Conservation (phyloP, 805 yeast genomes). For the Wickerhamia fluorescens region DNA sequence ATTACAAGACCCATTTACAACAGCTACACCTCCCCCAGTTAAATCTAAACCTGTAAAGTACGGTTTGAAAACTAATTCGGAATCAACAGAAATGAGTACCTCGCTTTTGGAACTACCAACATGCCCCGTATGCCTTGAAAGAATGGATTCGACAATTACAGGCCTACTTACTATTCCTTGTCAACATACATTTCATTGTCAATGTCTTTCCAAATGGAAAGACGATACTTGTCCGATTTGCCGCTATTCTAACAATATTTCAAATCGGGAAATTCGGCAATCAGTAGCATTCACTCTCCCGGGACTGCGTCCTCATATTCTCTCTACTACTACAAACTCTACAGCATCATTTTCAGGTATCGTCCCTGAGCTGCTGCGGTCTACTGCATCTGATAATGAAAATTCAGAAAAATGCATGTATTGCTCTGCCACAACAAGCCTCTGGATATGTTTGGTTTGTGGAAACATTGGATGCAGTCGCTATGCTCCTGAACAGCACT, state of each 20-base stretch:
- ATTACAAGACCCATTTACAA: slow-evolving; percentile 67
- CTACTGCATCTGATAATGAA: slow-evolving; percentile 7
- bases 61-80: neutral
- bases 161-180: slow-evolving; percentile 86
- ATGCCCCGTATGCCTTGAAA: slow-evolving; percentile 87
- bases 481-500: slow-evolving; percentile 73
- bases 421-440: slow-evolving; percentile 54
- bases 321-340: neutral
- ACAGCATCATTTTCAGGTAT: neutral
- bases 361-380: neutral
- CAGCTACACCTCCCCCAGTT: no score
- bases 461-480: slow-evolving; percentile 92
- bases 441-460: slow-evolving; percentile 88
- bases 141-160: slow-evolving; percentile 74
- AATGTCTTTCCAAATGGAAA: slow-evolving; percentile 80
- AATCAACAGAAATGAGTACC: slow-evolving; percentile 6
- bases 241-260: slow-evolving; percentile 54
- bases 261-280: slow-evolving; percentile 26
- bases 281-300: no score
- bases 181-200: slow-evolving; percentile 90
- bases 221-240: slow-evolving; percentile 92
- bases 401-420: slow-evolving; percentile 36
- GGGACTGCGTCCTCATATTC: slow-evolving; percentile 11
- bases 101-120: slow-evolving; percentile 65
- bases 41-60: no score